Evolutionary conservation across 2,329 filamentous ascomycete genomes (phyloP), one percentile per base, ranked within the genome.

Genomic region (Plectosphaerella plurivora): DNA sequence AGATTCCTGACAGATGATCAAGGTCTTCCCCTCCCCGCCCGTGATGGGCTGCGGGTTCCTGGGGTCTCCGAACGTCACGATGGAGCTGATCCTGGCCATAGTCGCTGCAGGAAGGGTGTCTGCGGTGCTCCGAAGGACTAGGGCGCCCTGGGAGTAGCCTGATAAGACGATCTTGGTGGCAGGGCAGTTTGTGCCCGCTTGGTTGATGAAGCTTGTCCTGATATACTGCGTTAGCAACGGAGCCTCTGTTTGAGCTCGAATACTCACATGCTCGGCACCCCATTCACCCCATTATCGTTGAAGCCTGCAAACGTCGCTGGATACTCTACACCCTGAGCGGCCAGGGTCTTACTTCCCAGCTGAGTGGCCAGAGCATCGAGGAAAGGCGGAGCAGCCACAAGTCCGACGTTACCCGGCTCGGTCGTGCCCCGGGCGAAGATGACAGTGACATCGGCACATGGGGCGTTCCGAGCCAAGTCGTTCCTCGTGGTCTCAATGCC

Each of bases 181-280:
- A 14, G 58, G 61, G 50, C 62, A 64, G 1, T 62, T 54, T 2
- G 59, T 57, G 25, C 63, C 58, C 1, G 70, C 67, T 18, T 67
- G 36, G 4, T 51, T 58, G 39, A 65, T 54, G 28, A 58, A 54
- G 5, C 66, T 57, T 37, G 72, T 70, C 65, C 73, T 72, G 50
- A 57, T 5, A 14, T 4, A 9, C 22, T 33, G 2, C 4, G 9
- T 35, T 10, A 35, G 10, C 39, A 11, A 44, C 15, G 12, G 9
- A 42, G 16, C 24, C 11, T 24, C 22, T 7, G 8, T 14, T 28
- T 11, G n/a, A n/a, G n/a, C n/a, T 7, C 22, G 20, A 15, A 28
- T 5, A 3, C 20, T 20, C 5, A 64, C 63, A 65, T 58, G 46
- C 53, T 55, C 12, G 47, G 50, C 6, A 61, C 60, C 8, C 57